A percentile compares a stretch with the other conserved stretches of the same genome.
Evolutionary conservation across 2,329 filamentous ascomycete genomes (phyloP).

Genomic region (Ilyonectria destructans): DNA sequence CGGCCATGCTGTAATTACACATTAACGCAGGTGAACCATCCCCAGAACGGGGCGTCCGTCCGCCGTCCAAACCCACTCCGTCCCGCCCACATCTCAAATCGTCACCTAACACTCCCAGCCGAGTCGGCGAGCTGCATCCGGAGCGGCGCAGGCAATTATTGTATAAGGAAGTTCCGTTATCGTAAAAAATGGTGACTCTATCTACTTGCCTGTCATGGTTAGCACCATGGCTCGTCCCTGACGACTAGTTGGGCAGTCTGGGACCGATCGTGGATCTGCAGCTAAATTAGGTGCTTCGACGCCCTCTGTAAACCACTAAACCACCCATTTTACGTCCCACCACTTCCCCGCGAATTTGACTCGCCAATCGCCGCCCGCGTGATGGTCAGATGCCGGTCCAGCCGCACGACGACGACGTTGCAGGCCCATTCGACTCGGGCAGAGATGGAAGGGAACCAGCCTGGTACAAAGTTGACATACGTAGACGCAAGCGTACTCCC

Average conservation of each 20-base stretch:
- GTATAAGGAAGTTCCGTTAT: constrained; percentile 22
- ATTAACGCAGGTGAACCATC: constrained; percentile 19
- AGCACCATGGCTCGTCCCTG: not conserved
- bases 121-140: constrained; percentile 14
- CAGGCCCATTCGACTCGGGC: not conserved
- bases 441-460: not conserved
- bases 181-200: not conserved
- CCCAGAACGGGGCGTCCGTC: constrained; percentile 18
- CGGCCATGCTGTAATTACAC: not conserved
- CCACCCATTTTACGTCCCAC: not conserved
- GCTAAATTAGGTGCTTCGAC: constrained; percentile 1
- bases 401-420: constrained; percentile 29
- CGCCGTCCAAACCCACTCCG: constrained; percentile 11
- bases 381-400: constrained; percentile 45
- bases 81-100: not conserved
- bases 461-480: not conserved
- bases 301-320: not conserved
- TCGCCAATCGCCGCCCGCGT: constrained; percentile 41
- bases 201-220: constrained; percentile 10
- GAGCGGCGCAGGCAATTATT: not conserved
- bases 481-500: constrained; percentile 5
- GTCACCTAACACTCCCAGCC: not conserved
- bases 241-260: not conserved
- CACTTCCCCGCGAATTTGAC: constrained; percentile 30
- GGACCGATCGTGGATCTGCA: constrained; percentile 7